Evolutionary conservation across 805 yeast genomes (phyloP).

Genomic region (Ogataea chonburiensis): DNA sequence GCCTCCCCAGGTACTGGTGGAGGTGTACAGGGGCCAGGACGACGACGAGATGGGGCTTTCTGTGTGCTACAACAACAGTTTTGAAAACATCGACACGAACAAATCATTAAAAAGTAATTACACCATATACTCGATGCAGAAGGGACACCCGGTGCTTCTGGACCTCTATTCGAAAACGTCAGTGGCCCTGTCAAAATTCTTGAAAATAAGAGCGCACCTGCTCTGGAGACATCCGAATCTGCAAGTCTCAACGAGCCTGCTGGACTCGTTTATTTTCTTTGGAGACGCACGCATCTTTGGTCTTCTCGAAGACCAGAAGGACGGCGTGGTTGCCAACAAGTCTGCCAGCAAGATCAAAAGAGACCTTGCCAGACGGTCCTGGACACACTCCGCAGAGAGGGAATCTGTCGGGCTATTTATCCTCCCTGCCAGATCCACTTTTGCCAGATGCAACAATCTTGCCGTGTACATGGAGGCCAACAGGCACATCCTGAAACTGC

Average conservation of each 20-base stretch:
- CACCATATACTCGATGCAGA: conserved; percentile 55
- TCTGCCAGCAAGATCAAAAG: conserved; percentile 70
- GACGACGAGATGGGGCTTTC: conserved; percentile 70
- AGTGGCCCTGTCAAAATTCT: conserved; percentile 66
- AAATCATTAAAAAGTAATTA: conserved; percentile 67
- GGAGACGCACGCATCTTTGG: conserved; percentile 53
- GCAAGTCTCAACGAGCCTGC: conserved; percentile 69
- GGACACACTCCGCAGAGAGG: conserved; percentile 66
- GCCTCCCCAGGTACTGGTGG: conserved; percentile 85
- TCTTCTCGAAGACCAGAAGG: conserved; percentile 42
- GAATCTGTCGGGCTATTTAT: conserved; percentile 69
- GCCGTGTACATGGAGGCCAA: conserved; percentile 89
- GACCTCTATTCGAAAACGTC: conserved; percentile 71
- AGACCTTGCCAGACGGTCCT: conserved; percentile 86
- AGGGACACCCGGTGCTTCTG: conserved; percentile 49
- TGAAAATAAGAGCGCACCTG: conserved; percentile 81
- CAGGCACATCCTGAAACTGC: conserved; percentile 65
- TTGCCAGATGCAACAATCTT: conserved; percentile 75
- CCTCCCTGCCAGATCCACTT: conserved; percentile 66
- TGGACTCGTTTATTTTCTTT: conserved; percentile 72
- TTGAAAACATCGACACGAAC: conserved; percentile 72
- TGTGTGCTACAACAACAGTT: conserved; percentile 69
- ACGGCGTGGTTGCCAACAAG: conserved; percentile 35
- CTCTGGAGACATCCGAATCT: conserved; percentile 85
- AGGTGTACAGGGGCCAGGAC: conserved; percentile 73